These are phyloP conservation scores for Naegleria gruberi DNA, from an alignment of 208 protist species.

Conservation along the genomic window DNA sequence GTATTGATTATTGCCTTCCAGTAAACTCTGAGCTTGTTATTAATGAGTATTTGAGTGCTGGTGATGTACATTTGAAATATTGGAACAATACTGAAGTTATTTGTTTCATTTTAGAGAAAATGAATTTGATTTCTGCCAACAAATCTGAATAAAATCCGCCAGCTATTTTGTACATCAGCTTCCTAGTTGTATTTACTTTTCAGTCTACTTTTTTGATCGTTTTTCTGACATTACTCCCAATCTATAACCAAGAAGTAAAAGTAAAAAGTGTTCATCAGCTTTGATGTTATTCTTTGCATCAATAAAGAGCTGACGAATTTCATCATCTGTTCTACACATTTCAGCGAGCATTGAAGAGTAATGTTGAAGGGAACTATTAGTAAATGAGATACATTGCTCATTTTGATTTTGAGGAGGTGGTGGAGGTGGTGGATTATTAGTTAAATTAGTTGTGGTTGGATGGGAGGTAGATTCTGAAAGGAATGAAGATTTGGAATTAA, in stretches of 20 bases:
- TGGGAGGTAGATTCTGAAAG: background rate
- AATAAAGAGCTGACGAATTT: background rate
- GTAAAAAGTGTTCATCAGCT: background rate
- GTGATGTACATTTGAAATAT: conserved; percentile 17
- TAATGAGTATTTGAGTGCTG: background rate
- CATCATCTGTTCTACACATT: background rate
- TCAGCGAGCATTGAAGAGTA: background rate
- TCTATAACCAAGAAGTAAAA: background rate
- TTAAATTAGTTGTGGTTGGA: background rate
- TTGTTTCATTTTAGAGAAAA: background rate
- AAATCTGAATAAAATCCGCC: too few species aligned
- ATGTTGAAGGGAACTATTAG: too few species aligned
- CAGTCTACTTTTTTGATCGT: too few species aligned
- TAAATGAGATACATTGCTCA: background rate
- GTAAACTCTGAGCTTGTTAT: background rate
- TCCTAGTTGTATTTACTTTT: too few species aligned
- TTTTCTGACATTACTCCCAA: background rate
- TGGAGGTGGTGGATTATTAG: too few species aligned
- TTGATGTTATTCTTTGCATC: background rate
- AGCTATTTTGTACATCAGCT: too few species aligned
- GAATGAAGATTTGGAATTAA: background rate
- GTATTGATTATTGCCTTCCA: background rate
- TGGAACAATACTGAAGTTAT: background rate
- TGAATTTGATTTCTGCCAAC: too few species aligned
- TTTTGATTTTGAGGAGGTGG: background rate